A percentile compares a stretch with the other conserved stretches of the same genome.
Conservation (phyloP, 306 rosid species). For the Gillenia trifoliata region DNA sequence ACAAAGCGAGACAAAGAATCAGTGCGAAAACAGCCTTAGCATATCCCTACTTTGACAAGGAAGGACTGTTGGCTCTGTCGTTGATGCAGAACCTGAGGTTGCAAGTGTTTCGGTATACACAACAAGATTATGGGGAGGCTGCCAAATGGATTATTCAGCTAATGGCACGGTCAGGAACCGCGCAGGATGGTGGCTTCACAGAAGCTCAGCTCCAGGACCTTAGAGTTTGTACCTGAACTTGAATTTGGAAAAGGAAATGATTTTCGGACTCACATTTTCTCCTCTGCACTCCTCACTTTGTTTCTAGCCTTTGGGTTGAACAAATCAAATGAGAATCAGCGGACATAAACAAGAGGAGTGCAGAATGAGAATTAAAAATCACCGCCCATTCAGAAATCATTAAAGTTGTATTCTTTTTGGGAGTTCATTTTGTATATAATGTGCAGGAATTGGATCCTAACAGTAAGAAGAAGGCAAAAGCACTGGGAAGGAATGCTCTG, state of each 20-base stretch:
- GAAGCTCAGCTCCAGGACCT: constrained; percentile 94
- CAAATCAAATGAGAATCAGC: too few species aligned
- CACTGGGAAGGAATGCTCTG: constrained; percentile 70
- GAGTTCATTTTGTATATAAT: neutral
- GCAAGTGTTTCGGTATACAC: constrained; percentile 74
- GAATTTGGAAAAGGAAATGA: neutral
- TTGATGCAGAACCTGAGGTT: constrained; percentile 76
- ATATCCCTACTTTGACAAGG: constrained; percentile 81
- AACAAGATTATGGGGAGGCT: constrained; percentile 82
- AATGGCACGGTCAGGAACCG: constrained; percentile 92
- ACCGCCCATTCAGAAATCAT: too few species aligned
- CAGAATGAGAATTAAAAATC: too few species aligned
- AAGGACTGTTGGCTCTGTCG: constrained; percentile 75
- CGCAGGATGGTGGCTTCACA: constrained; percentile 85
- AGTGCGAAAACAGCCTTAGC: constrained; percentile 90
- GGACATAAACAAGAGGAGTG: too few species aligned
- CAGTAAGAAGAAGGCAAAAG: constrained; percentile 47
- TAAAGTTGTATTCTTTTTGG: too few species aligned
- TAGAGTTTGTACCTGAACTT: constrained; percentile 36
- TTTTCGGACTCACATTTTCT: too few species aligned
- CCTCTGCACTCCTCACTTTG: too few species aligned
- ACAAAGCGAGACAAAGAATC: constrained; percentile 75
- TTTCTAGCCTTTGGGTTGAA: too few species aligned
- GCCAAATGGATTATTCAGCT: constrained; percentile 70
- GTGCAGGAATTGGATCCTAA: constrained; percentile 64